Percentiles rank a stretch among this genome's conserved stretches.
These are phyloP conservation scores for Cucurbita pepo DNA, from an alignment of 306 rosid species.

Conservation along the genomic window DNA sequence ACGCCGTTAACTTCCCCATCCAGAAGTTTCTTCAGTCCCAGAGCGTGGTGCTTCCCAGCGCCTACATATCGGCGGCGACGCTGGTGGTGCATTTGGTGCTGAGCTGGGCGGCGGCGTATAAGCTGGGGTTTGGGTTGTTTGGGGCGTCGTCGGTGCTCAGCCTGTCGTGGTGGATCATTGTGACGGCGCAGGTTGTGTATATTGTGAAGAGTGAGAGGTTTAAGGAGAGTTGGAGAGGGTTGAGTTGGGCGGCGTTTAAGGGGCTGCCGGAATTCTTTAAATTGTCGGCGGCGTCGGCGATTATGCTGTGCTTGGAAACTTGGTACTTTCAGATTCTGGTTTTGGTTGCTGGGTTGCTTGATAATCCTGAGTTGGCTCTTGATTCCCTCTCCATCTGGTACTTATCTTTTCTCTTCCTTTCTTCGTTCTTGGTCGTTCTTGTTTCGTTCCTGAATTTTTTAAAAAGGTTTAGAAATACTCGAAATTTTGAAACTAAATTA, in stretches of 20 bases:
- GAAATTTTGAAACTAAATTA: too few relatives aligned
- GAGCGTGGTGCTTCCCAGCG: constrained; percentile 61
- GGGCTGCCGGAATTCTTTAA: constrained; percentile 44
- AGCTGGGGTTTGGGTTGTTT: constrained; percentile 38
- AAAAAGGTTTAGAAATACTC: too few relatives aligned
- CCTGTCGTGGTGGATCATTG: constrained; percentile 71
- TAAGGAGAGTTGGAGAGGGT: constrained; percentile 50
- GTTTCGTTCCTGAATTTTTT: too few relatives aligned
- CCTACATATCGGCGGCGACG: constrained; percentile 39
- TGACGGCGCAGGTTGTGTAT: constrained; percentile 44
- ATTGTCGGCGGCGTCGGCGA: constrained; percentile 51
- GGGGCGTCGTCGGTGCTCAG: constrained; percentile 63
- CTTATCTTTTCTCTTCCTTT: background rate
- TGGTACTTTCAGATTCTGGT: constrained; percentile 81
- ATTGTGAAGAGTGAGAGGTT: constrained; percentile 45
- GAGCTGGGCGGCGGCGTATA: constrained; percentile 47
- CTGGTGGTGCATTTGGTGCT: constrained; percentile 29
- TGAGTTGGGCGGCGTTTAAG: constrained; percentile 21
- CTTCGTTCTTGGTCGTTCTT: background rate
- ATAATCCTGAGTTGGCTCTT: constrained; percentile 52
- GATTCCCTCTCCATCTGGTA: constrained; percentile 65
- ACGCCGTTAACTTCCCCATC: constrained; percentile 54
- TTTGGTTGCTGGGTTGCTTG: constrained; percentile 53
- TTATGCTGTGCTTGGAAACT: constrained; percentile 59
- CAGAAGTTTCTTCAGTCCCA: constrained; percentile 73